A percentile compares a stretch with the other conserved stretches of the same genome.
Evolutionary conservation across 228 moss, liverwort and hornwort species (phyloP).

Genomic region (Sphagnum magellanicum): DNA sequence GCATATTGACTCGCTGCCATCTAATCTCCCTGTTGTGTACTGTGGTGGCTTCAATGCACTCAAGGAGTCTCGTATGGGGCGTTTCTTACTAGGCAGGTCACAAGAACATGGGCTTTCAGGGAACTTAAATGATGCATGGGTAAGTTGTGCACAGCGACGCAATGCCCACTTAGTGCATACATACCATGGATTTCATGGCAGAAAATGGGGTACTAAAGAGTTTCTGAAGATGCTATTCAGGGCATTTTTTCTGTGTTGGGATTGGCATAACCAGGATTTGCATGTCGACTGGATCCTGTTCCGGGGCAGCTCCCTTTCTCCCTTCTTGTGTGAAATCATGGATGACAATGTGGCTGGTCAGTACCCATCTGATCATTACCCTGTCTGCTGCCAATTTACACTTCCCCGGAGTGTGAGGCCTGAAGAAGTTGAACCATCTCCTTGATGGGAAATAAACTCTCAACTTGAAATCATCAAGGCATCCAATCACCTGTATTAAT

Average conservation of each 20-base stretch:
- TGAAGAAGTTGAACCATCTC: conserved; percentile 14
- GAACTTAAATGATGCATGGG: conserved; percentile 50
- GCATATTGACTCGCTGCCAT: conserved; percentile 48
- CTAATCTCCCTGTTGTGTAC: conserved; percentile 45
- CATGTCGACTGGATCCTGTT: conserved; percentile 53
- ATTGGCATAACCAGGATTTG: conserved; percentile 48
- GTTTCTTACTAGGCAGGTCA: conserved; percentile 39
- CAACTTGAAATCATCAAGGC: too few species aligned
- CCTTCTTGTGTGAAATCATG: conserved; percentile 31
- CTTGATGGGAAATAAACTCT: neutral
- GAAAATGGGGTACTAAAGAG: conserved; percentile 17
- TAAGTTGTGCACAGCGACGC: conserved; percentile 24
- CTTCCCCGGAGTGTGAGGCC: conserved; percentile 36
- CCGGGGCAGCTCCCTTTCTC: conserved; percentile 33
- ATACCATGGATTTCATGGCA: conserved; percentile 32
- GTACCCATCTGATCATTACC: conserved; percentile 57
- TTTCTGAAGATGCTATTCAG: conserved; percentile 32
- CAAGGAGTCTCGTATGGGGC: conserved; percentile 37
- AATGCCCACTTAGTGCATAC: conserved; percentile 31
- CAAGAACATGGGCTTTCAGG: conserved; percentile 41
- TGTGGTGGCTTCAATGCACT: conserved; percentile 48
- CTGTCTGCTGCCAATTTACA: conserved; percentile 38
- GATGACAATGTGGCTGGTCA: conserved; percentile 24
- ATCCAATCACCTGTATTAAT: too few species aligned
- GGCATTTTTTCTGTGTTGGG: conserved; percentile 46